phyloP scores from a whole-genome alignment of 176 grass and related monocot species.

The Thinopyrum elongatum region DNA sequence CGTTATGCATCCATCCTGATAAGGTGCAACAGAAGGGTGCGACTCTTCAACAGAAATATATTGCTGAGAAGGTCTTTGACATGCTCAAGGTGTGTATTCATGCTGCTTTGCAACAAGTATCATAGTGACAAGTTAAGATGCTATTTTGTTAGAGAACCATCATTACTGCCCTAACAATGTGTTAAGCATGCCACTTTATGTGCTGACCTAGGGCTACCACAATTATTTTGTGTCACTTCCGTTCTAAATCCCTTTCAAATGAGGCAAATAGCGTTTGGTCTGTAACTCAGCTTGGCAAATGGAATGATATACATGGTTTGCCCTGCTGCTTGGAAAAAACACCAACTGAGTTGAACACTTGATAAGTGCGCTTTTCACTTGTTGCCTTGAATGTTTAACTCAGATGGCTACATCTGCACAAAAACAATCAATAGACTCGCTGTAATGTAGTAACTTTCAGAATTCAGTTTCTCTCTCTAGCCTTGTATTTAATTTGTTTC shows the following conservation, averaged over 20 bases:
- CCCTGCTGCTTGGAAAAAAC: neutral
- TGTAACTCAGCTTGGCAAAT: too few relatives aligned
- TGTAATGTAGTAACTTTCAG: neutral
- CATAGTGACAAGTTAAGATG: neutral
- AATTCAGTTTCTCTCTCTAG: neutral
- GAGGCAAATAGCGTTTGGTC: too few relatives aligned
- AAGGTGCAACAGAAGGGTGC: constrained; percentile 83
- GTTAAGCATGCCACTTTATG: neutral
- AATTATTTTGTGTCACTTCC: neutral
- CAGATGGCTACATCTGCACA: neutral
- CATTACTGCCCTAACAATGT: neutral
- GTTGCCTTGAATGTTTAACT: neutral
- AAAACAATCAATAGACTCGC: neutral
- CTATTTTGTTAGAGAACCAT: neutral
- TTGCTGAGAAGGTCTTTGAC: constrained; percentile 74
- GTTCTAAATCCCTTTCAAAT: neutral
- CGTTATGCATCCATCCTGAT: constrained; percentile 78
- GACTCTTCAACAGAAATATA: constrained; percentile 75
- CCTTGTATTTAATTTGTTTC: neutral
- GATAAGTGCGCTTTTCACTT: neutral
- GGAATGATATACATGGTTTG: neutral
- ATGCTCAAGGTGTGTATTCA: constrained; percentile 64
- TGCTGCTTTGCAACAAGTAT: neutral
- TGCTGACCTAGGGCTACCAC: neutral
- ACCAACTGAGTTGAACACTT: neutral